Evolutionary conservation across 805 yeast genomes (phyloP).

Genomic region (Nakazawaea sp.): DNA sequence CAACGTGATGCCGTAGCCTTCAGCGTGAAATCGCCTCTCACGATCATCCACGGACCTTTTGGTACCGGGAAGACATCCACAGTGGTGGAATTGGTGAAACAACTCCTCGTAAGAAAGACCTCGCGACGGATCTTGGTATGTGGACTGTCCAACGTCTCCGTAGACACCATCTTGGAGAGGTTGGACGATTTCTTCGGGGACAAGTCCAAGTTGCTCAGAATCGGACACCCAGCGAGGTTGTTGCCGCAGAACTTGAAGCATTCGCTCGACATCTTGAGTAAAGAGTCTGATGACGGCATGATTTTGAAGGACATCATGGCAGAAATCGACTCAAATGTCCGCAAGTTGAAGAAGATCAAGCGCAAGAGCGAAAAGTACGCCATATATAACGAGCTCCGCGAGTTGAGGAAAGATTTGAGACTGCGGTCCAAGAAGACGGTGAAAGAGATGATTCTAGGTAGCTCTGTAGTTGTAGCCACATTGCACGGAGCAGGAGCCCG

Average conservation of each 20-base stretch:
- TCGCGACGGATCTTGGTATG: constrained; percentile 66
- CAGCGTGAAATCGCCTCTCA: constrained; percentile 48
- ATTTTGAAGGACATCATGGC: constrained; percentile 59
- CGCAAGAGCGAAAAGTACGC: constrained; percentile 57
- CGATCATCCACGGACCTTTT: constrained; percentile 74
- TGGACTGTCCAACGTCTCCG: constrained; percentile 91
- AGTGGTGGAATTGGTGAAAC: constrained; percentile 72
- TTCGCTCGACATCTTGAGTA: constrained; percentile 69
- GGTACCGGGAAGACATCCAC: constrained; percentile 87
- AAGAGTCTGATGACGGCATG: constrained; percentile 48
- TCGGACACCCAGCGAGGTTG: constrained; percentile 92
- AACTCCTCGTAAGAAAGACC: constrained; percentile 34
- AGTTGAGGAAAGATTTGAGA: constrained; percentile 62
- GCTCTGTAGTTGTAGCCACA: constrained; percentile 74
- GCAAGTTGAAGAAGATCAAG: constrained; percentile 52
- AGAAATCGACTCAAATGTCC: constrained; percentile 62
- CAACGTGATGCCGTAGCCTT: constrained; percentile 70
- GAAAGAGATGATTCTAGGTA: constrained; percentile 45
- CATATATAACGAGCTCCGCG: constrained; percentile 64
- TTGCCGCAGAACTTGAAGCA: constrained; percentile 55
- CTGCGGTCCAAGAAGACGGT: constrained; percentile 59
- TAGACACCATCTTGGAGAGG: constrained; percentile 85
- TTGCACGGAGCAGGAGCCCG: constrained; percentile 82
- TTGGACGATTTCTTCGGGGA: constrained; percentile 37
- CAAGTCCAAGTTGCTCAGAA: constrained; percentile 50